Base-by-base conservation (phyloP, 1,139 yeast species). In the Kurtzmaniella quercitrusa region DNA sequence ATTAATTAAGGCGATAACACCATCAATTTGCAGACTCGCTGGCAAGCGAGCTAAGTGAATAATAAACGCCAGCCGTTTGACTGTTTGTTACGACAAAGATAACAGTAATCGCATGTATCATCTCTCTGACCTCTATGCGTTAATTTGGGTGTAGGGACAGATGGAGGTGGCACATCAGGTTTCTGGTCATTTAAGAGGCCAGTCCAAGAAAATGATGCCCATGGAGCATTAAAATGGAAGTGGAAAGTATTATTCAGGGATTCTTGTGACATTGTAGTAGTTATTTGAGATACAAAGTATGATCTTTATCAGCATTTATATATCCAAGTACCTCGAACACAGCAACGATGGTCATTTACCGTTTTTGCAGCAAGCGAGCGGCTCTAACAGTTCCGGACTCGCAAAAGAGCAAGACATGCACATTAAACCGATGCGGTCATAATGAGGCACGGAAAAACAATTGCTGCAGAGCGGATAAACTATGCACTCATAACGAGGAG, bases 11-110 rank as follows among this genome's bases (percentile, higher is more conserved):
- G 10, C 25, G 7, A 23, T 23, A 23, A 10, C 10, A 23, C 25
- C 10, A n/a, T n/a, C n/a, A n/a, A n/a, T n/a, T n/a, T n/a, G n/a
- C n/a, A n/a, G n/a, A n/a, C n/a, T n/a, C n/a, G n/a, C n/a, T n/a
- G n/a, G n/a, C n/a, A n/a, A 27, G 31, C 31, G n/a, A 27, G 31
- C 36, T 33, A 34, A 34, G 25, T 34, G 17, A 34, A 34, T 34
- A 34, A 34, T 7, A 34, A 34, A 10, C 37, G 23, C 4, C 37
- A 34, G 17, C 37, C 37, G 17, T 15, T 15, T 9, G 23, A 12
- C 25, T 34, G 17, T 17, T 19, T 19, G n/a, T 34, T 34, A 10
- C 25, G 37, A 11, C 37, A 34, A 34, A 34, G 37, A n/a, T 34
- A 34, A n/a, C 37, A 34, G 23, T 34, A 34, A 34, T 34, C 37